Evolutionary conservation across 2,329 filamentous ascomycete genomes (phyloP), one percentile per base, ranked within the genome.

Genomic region (Alternaria alternata): DNA sequence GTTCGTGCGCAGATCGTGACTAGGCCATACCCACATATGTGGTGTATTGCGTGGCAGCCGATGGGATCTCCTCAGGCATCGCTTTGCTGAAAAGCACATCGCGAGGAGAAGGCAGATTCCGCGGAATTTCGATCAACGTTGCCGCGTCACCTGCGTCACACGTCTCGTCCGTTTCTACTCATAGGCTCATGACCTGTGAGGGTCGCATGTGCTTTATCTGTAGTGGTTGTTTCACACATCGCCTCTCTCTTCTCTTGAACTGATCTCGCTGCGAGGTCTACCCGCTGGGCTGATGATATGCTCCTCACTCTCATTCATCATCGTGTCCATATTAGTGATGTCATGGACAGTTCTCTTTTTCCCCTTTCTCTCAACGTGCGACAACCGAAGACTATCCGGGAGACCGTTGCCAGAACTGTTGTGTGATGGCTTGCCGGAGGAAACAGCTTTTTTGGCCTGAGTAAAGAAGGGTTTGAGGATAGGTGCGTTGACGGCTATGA

Each of bases 311-410:
- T 49, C 54, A 30, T 49, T 49, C 43, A 55, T 55, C 30, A 22
- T 47, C 16, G 43, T 55, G 14, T 49, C 54, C 18, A 51, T 32
- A 14, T 48, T 48, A 4, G 46, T 32, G 22, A 56, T 51, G 7
- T 56, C 54, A 51, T 56, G 54, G 12, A 56, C 54, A 41, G 44
- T 56, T 20, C 44, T 56, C 36, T 42, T 56, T 48, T 56, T 56
- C 1, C 54, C 54, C 12, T 49, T 49, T 5, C 54, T 47, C 16
- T 51, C 54, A 36, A 56, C 36, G 28, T 56, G 44, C 36, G 44
- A 56, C 12, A 56, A 48, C 14, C 54, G 54, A 2, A 56, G 54
- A 34, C 42, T 49, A 41, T 39, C 18, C 18, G 54, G 54, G 9
- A 56, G 22, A 14, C 18, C 38, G 5, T 51, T 32, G 8, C 32